Conservation (phyloP, 345 rosid genomes). For the Barbarea vulgaris region DNA sequence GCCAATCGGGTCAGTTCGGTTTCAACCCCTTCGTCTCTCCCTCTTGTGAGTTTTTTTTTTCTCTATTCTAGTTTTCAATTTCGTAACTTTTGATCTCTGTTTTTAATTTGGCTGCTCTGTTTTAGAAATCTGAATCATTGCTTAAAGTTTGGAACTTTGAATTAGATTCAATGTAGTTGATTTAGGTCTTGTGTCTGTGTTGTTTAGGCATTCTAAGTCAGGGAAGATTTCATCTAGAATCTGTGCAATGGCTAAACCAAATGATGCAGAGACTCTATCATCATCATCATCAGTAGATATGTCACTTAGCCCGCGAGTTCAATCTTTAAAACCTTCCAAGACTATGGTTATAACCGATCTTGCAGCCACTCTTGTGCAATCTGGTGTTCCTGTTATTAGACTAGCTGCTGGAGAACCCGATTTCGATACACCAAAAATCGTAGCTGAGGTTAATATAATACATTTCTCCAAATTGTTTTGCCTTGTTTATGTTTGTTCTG, state of each 20-base stretch:
- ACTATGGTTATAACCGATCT: constrained; percentile 93
- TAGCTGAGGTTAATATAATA: constrained; percentile 61
- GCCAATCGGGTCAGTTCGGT: constrained; percentile 43
- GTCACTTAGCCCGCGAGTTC: constrained; percentile 82
- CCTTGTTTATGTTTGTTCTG: constrained; percentile 8
- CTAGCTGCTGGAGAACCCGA: constrained; percentile 99
- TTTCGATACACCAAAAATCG: constrained; percentile 78
- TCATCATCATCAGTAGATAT: constrained; percentile 53
- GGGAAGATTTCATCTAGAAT: constrained; percentile 38
- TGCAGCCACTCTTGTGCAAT: constrained; percentile 85
- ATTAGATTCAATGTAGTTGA: not conserved
- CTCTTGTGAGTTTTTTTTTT: constrained; percentile 40
- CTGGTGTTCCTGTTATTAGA: constrained; percentile 85
- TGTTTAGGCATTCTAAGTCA: constrained; percentile 44
- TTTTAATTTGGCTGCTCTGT: not conserved
- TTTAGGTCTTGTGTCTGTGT: constrained; percentile 9
- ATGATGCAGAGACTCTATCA: constrained; percentile 31
- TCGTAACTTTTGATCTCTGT: not conserved
- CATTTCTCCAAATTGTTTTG: not conserved
- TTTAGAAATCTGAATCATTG: not conserved
- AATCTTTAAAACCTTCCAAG: constrained; percentile 84
- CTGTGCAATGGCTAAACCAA: constrained; percentile 52
- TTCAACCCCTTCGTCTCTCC: constrained; percentile 37
- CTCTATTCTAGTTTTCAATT: not conserved
- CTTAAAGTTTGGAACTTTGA: not conserved